Base-by-base conservation (phyloP, 495 filamentous ascomycete species). In the Hyaloscypha variabilis region DNA sequence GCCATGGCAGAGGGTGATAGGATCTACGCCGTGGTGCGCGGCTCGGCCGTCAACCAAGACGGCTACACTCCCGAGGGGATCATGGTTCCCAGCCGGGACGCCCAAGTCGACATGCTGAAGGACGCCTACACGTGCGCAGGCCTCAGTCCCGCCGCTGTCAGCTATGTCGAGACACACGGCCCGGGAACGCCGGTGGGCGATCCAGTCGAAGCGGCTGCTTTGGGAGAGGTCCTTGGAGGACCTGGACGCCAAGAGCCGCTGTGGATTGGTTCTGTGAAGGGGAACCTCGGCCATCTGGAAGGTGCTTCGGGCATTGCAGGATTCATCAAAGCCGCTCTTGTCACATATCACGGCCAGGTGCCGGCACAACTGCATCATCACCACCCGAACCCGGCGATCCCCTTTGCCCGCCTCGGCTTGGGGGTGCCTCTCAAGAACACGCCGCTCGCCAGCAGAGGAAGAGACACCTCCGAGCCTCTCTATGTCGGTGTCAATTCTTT, bases 121-220 rank as follows among this genome's bases (percentile, higher is more conserved):
- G 0, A 88, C 88, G 69, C 64, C 60, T 8, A 73, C 73, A 6
- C 77, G 77, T 17, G 75, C 76, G 2, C 70, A 36, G 23, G 39
- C 5, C 17, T 89, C 1, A 67, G 76, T 60, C 78, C 76, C 60
- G 75, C 76, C 26, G 76, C 74, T 2, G 83, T 82, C 29, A 64
- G 69, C 25, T 87, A 79, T 55, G 72, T 68, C 13, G 69, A 71
- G 50, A 63, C 69, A 25, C 69, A 71, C 50, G 85, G 87, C 17
- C 90, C 85, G 0, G 88, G 87, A 8, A 90, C 87, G 5, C 75
- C 69, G 2, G 77, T 79, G 2, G 87, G 87, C 3, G 89, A 91
- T 67, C 86, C 86, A 0, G 78, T 53, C 13, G 1, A 79, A 73
- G 3, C 85, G 83, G 3, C 84, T 88, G 60, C 77, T 75, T 63